Percentiles rank a stretch among this genome's conserved stretches.
Conservation (phyloP, 2,329 filamentous ascomycete genomes). For the Calonectria henricotiae region DNA sequence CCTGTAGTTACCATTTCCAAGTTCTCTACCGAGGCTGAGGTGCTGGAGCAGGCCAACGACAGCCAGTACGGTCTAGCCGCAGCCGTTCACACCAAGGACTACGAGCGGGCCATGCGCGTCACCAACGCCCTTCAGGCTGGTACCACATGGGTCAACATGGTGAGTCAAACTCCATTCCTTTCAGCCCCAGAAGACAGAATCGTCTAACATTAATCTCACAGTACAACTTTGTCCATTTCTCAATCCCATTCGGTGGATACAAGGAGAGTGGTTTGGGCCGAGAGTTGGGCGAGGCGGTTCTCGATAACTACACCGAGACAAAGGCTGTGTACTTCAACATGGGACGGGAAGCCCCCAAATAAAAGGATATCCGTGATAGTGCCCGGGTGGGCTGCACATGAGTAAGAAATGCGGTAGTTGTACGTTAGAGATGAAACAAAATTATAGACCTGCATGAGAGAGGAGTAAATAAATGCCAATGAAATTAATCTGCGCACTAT, state of each 20-base stretch:
- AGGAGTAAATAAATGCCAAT: background rate
- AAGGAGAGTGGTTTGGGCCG: slow-evolving; percentile 66
- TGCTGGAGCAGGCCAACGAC: slow-evolving; percentile 64
- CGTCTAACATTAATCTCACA: background rate
- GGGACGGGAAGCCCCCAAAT: slow-evolving; percentile 12
- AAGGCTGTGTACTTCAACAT: slow-evolving; percentile 65
- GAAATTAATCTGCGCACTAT: background rate
- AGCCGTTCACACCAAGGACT: slow-evolving; percentile 74
- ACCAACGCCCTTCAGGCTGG: slow-evolving; percentile 75
- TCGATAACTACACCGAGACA: slow-evolving; percentile 62
- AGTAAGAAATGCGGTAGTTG: background rate
- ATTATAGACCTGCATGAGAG: background rate
- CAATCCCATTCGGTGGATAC: slow-evolving; percentile 64
- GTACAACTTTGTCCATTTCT: slow-evolving; percentile 62
- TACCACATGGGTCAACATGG: slow-evolving; percentile 69
- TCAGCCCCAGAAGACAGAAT: background rate
- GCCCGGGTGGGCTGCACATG: background rate
- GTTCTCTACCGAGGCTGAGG: slow-evolving; percentile 63
- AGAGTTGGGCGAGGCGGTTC: slow-evolving; percentile 64
- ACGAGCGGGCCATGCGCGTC: slow-evolving; percentile 66
- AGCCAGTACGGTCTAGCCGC: slow-evolving; percentile 75
- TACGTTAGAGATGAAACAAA: slow-evolving; percentile 15
- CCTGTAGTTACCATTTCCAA: slow-evolving; percentile 62
- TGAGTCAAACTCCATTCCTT: background rate
- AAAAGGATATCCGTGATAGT: background rate